Evolutionary conservation across 192 early-diverging fungal genomes (phyloP), one percentile per base, ranked within the genome.

Genomic region (Allomyces arbusculus): DNA sequence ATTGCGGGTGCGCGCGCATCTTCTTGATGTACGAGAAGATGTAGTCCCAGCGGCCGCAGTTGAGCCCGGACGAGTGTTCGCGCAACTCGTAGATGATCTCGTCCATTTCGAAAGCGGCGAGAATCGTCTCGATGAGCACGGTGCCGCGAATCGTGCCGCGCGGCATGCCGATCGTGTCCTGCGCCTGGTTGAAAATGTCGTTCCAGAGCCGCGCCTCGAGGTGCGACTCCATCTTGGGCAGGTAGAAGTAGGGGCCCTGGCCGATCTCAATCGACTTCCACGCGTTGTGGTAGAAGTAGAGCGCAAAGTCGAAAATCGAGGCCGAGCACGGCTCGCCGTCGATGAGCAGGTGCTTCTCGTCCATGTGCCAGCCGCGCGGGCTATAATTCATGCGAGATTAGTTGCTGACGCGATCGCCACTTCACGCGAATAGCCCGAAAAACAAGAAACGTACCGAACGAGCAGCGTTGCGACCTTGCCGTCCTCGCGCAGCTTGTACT

Each of bases 31-130:
- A 87, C 10, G 89, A 91, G 77, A 97, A 97, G 78, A 97, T 97
- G 81, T 97, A 97, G 80, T 97, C 95, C 95, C 95, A 97, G 62
- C 95, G 86, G 62, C 95, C 95, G 81, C 95, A 97, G 91, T 97
- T 97, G 62, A 97, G 83, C 9, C 95, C 95, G 23, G 92, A 86
- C 44, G 95, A 97, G 82, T 97, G 95, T 25, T 97, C 88, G 75
- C 95, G 91, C 62, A 97, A 82, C 84, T 97, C 95, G 72, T 91
- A 97, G 78, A 97, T 97, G 73, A 97, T 94, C 79, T 98, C 95
- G 69, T 98, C 95, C 95, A 98, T 98, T 79, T 98, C 91, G 75
- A 90, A 98, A 43, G 92, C 86, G 8, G 90, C 95, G 62, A 92
- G 77, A 74, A 98, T 94, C 64, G 95, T 98, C 77, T 98, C 95